A percentile compares a stretch with the other conserved stretches of the same genome.
phyloP scores from a whole-genome alignment of 352 stramenopile genomes.

The Globisporangium abappressorium region DNA sequence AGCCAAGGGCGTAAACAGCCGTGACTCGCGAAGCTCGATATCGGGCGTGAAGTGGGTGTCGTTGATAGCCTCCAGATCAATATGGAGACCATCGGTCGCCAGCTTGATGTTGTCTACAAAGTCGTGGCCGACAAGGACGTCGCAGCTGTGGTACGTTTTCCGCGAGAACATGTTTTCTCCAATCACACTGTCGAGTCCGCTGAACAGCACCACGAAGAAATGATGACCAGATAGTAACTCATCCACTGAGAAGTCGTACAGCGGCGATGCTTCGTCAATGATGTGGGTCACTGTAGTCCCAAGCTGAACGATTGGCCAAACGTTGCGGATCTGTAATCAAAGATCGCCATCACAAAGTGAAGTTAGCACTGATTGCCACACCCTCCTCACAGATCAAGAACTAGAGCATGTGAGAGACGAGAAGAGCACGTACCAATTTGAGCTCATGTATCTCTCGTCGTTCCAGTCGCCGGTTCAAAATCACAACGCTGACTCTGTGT shows the following conservation, averaged over 20 bases:
- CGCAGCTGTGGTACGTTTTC: slow-evolving; percentile 58
- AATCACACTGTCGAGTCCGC: slow-evolving; percentile 47
- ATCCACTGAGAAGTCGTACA: slow-evolving; percentile 39
- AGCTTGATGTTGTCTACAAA: slow-evolving; percentile 67
- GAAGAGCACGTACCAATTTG: slow-evolving; percentile 24
- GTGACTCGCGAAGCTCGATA: slow-evolving; percentile 26
- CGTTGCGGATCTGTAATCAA: slow-evolving; percentile 37
- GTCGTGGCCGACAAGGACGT: slow-evolving; percentile 56
- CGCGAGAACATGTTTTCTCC: slow-evolving; percentile 58
- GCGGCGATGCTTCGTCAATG: slow-evolving; percentile 49
- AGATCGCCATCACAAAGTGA: not conserved
- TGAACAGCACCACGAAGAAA: slow-evolving; percentile 61
- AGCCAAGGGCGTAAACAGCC: slow-evolving; percentile 14
- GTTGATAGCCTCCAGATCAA: slow-evolving; percentile 55
- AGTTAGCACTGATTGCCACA: not conserved
- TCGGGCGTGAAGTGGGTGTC: slow-evolving; percentile 38
- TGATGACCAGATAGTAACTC: slow-evolving; percentile 46
- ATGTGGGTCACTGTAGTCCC: slow-evolving; percentile 53
- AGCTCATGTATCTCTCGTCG: slow-evolving; percentile 54
- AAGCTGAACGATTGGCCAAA: slow-evolving; percentile 63
- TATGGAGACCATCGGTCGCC: slow-evolving; percentile 43
- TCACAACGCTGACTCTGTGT: slow-evolving; percentile 44
- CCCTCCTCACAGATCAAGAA: not conserved
- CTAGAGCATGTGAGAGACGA: not conserved
- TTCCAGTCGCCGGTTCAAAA: slow-evolving; percentile 41